Conservation (phyloP, 2,329 filamentous ascomycete genomes). For the Ceratocystis cubensis region DNA sequence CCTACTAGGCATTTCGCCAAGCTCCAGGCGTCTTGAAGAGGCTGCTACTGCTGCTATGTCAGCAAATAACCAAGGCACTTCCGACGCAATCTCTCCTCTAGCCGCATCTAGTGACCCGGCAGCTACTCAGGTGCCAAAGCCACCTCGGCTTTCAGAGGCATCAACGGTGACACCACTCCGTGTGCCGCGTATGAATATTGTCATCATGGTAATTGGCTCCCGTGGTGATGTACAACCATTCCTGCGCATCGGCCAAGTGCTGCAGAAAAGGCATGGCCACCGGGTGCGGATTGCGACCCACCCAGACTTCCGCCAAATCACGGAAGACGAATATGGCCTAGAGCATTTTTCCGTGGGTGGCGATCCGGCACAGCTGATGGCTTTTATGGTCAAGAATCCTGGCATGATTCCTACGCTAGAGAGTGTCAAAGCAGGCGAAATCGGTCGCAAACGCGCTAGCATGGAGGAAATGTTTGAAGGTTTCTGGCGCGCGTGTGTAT, state of each 20-base stretch:
- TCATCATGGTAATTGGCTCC: conserved; percentile 73
- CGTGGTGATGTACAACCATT: conserved; percentile 74
- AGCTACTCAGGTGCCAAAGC: conserved; percentile 17
- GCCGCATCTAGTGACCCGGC: neutral
- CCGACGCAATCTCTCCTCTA: neutral
- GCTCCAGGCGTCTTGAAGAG: neutral
- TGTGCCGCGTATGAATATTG: conserved; percentile 50
- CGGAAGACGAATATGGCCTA: conserved; percentile 55
- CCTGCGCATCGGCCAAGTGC: conserved; percentile 57
- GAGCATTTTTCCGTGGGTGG: conserved; percentile 75
- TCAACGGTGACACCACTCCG: conserved; percentile 2
- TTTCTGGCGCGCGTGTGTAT: conserved; percentile 68
- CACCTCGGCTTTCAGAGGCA: conserved; percentile 13
- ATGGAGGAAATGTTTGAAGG: conserved; percentile 78
- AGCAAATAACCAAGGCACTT: neutral
- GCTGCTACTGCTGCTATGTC: neutral
- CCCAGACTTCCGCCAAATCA: conserved; percentile 60
- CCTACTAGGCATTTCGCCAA: conserved; percentile 11
- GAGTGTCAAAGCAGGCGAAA: conserved; percentile 60
- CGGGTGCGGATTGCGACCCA: conserved; percentile 69
- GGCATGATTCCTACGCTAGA: conserved; percentile 64
- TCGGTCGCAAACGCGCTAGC: conserved; percentile 50
- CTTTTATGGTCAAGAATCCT: conserved; percentile 78
- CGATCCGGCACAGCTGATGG: conserved; percentile 70
- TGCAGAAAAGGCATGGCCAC: conserved; percentile 60